These are phyloP conservation scores for Macrolepiota fuliginosa DNA, from an alignment of 768 basidiomycete species.

Conservation along the genomic window DNA sequence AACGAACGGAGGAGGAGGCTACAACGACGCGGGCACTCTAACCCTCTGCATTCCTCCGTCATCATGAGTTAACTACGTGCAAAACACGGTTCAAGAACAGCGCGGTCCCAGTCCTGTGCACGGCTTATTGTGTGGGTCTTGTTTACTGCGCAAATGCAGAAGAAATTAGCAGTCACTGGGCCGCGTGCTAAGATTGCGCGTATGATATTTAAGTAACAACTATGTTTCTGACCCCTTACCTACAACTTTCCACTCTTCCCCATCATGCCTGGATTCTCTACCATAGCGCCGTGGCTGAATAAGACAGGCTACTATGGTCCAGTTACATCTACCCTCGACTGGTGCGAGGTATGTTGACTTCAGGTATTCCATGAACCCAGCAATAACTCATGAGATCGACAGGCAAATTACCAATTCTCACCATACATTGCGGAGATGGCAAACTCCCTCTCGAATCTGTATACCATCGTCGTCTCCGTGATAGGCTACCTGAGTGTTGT, in stretches of 20 bases:
- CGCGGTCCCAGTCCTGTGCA: neutral
- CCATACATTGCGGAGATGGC: slow-evolving; percentile 76
- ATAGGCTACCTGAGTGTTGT: slow-evolving; percentile 40
- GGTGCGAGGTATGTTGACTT: slow-evolving; percentile 58
- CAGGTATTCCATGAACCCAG: neutral
- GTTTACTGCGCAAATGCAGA: neutral
- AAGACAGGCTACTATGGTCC: slow-evolving; percentile 56
- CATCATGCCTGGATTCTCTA: slow-evolving; percentile 34
- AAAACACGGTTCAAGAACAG: neutral
- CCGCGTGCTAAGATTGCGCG: neutral
- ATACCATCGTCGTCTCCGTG: slow-evolving; percentile 52
- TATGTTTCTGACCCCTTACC: neutral
- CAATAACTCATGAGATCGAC: slow-evolving; percentile 3
- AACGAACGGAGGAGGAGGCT: neutral
- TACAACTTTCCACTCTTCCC: slow-evolving; percentile 5
- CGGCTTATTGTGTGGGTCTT: neutral
- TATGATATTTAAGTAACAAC: neutral
- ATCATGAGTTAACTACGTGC: neutral
- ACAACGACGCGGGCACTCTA: neutral
- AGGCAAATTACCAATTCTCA: slow-evolving; percentile 79
- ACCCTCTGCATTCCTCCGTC: neutral
- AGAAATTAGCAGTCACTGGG: neutral
- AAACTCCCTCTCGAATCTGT: slow-evolving; percentile 72
- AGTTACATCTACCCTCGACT: slow-evolving; percentile 68
- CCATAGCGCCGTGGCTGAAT: slow-evolving; percentile 30